A percentile compares a stretch with the other conserved stretches of the same genome.
These are phyloP conservation scores for Zymoseptoria crescenta DNA, from an alignment of 2,329 filamentous ascomycete genomes.

Conservation along the genomic window DNA sequence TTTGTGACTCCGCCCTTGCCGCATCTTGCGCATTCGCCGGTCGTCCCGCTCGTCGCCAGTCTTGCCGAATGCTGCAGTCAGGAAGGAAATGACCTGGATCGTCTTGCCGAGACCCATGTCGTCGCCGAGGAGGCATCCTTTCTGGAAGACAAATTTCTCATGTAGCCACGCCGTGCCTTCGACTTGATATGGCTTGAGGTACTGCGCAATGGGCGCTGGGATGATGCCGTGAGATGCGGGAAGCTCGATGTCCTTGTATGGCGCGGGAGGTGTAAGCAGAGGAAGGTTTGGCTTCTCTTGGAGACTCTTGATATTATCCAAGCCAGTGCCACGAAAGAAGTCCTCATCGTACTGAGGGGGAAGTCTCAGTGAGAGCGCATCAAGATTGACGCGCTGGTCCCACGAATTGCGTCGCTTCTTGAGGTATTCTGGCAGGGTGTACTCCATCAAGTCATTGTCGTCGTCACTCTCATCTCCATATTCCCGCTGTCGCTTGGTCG, in stretches of 20 bases:
- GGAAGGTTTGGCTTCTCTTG: slow-evolving; percentile 64
- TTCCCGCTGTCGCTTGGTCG: slow-evolving; percentile 12
- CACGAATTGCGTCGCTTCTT: slow-evolving; percentile 60
- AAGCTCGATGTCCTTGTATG: slow-evolving; percentile 68
- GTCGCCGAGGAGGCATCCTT: slow-evolving; percentile 83
- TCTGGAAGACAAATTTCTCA: slow-evolving; percentile 81
- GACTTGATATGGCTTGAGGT: slow-evolving; percentile 85
- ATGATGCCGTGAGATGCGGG: slow-evolving; percentile 71
- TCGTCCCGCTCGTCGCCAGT: slow-evolving; percentile 78
- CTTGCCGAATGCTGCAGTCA: slow-evolving; percentile 89
- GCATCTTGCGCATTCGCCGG: slow-evolving; percentile 81
- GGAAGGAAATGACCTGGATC: slow-evolving; percentile 87
- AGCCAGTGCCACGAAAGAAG: slow-evolving; percentile 54
- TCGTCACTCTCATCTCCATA: slow-evolving; percentile 36
- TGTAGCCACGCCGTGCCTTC: slow-evolving; percentile 80
- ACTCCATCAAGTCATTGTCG: slow-evolving; percentile 49
- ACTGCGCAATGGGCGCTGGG: slow-evolving; percentile 82
- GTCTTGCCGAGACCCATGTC: slow-evolving; percentile 98
- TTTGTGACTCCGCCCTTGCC: slow-evolving; percentile 47
- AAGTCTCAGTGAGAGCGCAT: slow-evolving; percentile 62
- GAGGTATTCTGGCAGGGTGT: slow-evolving; percentile 64
- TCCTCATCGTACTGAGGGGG: slow-evolving; percentile 70
- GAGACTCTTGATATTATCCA: slow-evolving; percentile 53
- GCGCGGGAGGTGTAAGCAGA: slow-evolving; percentile 52
- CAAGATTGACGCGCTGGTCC: slow-evolving; percentile 51